Conservation (phyloP, 495 filamentous ascomycete species). For the Massariosphaeria phaeospora region DNA sequence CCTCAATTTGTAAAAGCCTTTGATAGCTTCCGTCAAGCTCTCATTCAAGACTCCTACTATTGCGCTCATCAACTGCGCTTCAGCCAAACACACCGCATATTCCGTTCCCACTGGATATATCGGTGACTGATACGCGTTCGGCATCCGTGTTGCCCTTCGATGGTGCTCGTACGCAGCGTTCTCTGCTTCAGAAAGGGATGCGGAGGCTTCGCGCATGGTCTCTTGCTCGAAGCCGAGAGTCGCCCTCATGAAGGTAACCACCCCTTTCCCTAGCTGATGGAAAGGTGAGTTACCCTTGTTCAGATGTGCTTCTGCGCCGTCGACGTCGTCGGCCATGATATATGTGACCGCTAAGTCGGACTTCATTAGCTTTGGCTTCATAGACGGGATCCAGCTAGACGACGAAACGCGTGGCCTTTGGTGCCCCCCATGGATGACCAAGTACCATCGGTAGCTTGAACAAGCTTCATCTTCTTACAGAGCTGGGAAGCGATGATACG, state of each 20-base stretch:
- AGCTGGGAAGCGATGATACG: too few relatives aligned
- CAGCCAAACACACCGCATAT: constrained; percentile 70
- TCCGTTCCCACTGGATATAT: constrained; percentile 82
- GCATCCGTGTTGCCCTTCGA: constrained; percentile 59
- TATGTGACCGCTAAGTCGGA: constrained; percentile 44
- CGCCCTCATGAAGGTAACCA: constrained; percentile 78
- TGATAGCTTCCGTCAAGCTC: constrained; percentile 84
- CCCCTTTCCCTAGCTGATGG: constrained; percentile 76
- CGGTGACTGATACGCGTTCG: constrained; percentile 50
- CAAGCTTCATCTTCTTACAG: too few relatives aligned
- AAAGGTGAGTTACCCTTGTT: constrained; percentile 76
- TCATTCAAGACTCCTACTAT: constrained; percentile 87
- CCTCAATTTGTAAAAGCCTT: constrained; percentile 86
- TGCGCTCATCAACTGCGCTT: constrained; percentile 84
- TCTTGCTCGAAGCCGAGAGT: constrained; percentile 91
- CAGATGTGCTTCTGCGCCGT: constrained; percentile 71
- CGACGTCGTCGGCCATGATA: constrained; percentile 94
- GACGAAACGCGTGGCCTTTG: too few relatives aligned
- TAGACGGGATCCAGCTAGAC: neutral
- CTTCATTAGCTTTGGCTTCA: constrained; percentile 7
- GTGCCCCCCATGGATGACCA: too few relatives aligned
- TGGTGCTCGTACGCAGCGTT: constrained; percentile 70
- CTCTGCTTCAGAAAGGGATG: constrained; percentile 73
- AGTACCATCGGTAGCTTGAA: too few relatives aligned
- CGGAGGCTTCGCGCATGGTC: constrained; percentile 81